Evolutionary conservation across 2,329 filamentous ascomycete species (phyloP).

Genomic region (Sclerotiophoma versabilis): DNA sequence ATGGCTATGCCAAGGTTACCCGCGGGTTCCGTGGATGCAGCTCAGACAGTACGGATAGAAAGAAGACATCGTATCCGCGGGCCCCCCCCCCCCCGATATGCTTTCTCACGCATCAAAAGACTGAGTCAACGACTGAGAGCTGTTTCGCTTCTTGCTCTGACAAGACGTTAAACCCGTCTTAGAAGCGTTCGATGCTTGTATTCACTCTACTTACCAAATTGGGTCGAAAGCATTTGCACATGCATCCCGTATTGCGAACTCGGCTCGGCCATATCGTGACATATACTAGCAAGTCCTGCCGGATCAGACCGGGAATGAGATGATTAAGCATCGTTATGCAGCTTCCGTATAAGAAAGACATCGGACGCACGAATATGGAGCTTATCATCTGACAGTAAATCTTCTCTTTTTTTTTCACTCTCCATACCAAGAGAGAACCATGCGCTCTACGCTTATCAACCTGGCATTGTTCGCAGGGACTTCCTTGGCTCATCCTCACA

Average conservation of each 20-base stretch:
- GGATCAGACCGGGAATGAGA: constrained; percentile 2
- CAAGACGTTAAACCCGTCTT: background rate
- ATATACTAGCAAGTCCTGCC: background rate
- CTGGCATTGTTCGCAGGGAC: background rate
- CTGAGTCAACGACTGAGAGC: no score
- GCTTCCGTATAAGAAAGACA: background rate
- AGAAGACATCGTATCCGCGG: no score
- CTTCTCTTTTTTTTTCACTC: background rate
- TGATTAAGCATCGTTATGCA: background rate
- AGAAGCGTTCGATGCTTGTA: background rate
- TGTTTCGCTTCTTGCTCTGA: no score
- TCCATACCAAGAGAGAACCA: background rate
- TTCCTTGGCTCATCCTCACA: background rate
- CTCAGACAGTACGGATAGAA: no score
- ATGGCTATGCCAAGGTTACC: background rate
- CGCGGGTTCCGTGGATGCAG: no score
- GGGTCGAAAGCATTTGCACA: no score
- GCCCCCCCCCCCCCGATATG: no score
- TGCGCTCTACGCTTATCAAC: constrained; percentile 5
- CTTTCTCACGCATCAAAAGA: no score
- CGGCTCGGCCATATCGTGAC: background rate
- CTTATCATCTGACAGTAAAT: background rate
- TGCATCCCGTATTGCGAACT: background rate
- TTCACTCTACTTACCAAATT: background rate
- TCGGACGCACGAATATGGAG: background rate